Conservation (phyloP, 176 grass and related monocot species). For the Eragrostis nindensis region DNA sequence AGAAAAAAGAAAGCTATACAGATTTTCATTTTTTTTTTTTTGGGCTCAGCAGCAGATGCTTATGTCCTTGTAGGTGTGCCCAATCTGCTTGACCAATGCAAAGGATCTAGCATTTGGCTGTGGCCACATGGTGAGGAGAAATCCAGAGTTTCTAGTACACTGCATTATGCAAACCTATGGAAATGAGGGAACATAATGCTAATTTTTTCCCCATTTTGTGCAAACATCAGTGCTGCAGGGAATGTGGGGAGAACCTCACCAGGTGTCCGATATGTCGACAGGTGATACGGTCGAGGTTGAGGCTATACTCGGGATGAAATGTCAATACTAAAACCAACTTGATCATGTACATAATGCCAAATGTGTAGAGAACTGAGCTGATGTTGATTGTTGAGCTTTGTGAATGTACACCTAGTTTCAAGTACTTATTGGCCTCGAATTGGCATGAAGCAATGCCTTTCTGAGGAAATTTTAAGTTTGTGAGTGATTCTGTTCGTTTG, state of each 20-base stretch:
- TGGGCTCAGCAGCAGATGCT: not conserved
- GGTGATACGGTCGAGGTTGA: constrained; percentile 67
- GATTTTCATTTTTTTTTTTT: not conserved
- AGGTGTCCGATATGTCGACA: constrained; percentile 92
- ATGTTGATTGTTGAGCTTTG: not conserved
- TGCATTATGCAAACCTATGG: not conserved
- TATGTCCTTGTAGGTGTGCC: constrained; percentile 56
- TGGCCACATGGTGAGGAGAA: constrained; percentile 77
- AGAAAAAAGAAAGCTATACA: not conserved
- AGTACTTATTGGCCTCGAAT: not conserved
- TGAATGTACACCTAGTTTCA: not conserved
- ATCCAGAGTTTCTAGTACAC: not conserved
- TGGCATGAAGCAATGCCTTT: not conserved
- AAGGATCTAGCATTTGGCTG: constrained; percentile 89
- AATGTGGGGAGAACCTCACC: constrained; percentile 74
- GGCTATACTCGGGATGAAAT: constrained; percentile 68
- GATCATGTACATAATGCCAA: not conserved
- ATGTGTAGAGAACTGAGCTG: not conserved
- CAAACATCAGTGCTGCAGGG: constrained; percentile 76
- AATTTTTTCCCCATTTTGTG: not conserved
- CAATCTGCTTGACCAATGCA: constrained; percentile 84
- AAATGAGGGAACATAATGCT: not conserved
- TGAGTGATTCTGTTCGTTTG: constrained; percentile 1
- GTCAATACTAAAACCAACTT: not conserved
- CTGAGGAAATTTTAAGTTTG: not conserved